Conservation (phyloP, 2,329 filamentous ascomycete species). For the Stagonosporopsis rhizophila region DNA sequence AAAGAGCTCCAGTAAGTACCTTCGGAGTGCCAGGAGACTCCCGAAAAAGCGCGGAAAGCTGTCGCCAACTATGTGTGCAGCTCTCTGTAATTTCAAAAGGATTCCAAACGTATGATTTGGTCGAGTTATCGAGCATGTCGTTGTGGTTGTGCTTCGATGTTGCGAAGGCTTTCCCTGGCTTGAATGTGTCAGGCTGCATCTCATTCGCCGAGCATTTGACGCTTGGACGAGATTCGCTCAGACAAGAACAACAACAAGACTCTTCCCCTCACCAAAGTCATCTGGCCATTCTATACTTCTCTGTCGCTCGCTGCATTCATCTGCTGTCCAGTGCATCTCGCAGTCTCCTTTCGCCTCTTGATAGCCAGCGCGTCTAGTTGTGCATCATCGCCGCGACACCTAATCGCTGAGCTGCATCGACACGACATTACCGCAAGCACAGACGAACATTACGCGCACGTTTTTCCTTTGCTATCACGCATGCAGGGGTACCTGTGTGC, state of each 20-base stretch:
- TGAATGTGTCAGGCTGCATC: conserved; percentile 21
- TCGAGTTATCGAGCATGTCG: conserved; percentile 20
- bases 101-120: conserved; percentile 4
- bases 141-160: conserved; percentile 27
- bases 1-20: conserved; percentile 22
- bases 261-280: conserved; percentile 24
- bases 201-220: conserved; percentile 26
- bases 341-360: conserved; percentile 10
- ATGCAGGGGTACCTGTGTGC: conserved; percentile 27
- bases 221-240: conserved; percentile 25
- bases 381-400: conserved; percentile 27
- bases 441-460: conserved; percentile 28
- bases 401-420: conserved; percentile 30
- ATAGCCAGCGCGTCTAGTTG: conserved; percentile 10
- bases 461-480: conserved; percentile 25
- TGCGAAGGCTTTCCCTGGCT: conserved; percentile 26
- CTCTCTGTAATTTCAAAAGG: conserved; percentile 9
- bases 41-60: conserved; percentile 36
- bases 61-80: not conserved
- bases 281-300: conserved; percentile 22
- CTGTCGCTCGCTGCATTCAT: conserved; percentile 23
- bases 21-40: conserved; percentile 29
- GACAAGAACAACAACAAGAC: conserved; percentile 29
- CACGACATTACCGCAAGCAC: conserved; percentile 28
- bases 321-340: conserved; percentile 18